Percentiles rank a stretch among this genome's conserved stretches.
Evolutionary conservation across 352 stramenopile species (phyloP).

Genomic region (Globisporangium perplexum): DNA sequence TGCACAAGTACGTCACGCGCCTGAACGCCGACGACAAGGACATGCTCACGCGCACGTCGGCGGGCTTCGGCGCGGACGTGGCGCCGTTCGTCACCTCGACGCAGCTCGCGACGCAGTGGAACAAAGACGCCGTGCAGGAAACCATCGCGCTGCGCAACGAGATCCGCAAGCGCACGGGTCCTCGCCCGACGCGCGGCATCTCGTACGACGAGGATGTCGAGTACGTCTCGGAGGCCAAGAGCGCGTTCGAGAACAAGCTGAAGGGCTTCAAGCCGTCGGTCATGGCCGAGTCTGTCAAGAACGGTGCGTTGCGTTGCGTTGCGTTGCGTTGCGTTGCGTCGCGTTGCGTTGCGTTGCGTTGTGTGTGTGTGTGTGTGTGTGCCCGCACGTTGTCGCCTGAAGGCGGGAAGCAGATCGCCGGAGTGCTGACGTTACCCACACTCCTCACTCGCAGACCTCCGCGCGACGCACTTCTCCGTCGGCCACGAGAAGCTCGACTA

Average conservation of each 20-base stretch:
- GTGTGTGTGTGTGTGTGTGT: too few relatives aligned
- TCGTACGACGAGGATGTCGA: constrained; percentile 76
- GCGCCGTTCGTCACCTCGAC: constrained; percentile 55
- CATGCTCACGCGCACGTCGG: constrained; percentile 56
- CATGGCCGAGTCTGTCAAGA: constrained; percentile 73
- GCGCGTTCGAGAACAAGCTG: constrained; percentile 63
- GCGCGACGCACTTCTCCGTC: constrained; percentile 67
- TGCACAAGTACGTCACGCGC: constrained; percentile 57
- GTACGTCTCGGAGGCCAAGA: constrained; percentile 74
- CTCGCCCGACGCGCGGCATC: constrained; percentile 46
- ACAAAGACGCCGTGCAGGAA: constrained; percentile 46
- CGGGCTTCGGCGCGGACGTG: constrained; percentile 45
- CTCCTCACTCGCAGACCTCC: constrained; percentile 48
- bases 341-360: too few relatives aligned
- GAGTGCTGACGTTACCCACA: neutral
- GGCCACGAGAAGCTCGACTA: constrained; percentile 66
- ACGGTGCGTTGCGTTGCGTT: constrained; percentile 28
- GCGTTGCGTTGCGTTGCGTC: too few relatives aligned
- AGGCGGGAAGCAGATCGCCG: too few relatives aligned
- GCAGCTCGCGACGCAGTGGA: constrained; percentile 61
- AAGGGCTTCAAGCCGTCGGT: constrained; percentile 65
- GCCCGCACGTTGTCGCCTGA: too few relatives aligned
- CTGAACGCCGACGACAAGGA: constrained; percentile 42
- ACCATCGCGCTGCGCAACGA: constrained; percentile 60
- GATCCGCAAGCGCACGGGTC: constrained; percentile 55